phyloP scores from a whole-genome alignment of 2,329 filamentous ascomycete genomes.

The Ceratocystis cubensis region DNA sequence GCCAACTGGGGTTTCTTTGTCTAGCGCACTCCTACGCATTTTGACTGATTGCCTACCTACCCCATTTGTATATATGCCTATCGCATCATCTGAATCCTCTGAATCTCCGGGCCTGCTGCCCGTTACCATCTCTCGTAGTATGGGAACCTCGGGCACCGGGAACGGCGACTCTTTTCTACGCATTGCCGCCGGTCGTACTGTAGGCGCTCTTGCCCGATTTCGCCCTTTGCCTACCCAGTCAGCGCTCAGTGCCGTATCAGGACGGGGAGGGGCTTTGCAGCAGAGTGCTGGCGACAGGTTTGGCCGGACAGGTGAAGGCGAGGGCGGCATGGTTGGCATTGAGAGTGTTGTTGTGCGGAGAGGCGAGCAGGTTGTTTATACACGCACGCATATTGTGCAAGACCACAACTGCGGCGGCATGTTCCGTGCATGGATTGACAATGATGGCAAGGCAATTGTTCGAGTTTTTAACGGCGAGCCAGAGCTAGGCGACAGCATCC shows the following conservation, averaged over 20 bases:
- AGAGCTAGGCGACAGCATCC: constrained; percentile 12
- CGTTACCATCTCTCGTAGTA: constrained; percentile 28
- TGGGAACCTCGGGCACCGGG: constrained; percentile 64
- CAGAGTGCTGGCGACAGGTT: constrained; percentile 61
- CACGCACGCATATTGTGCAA: constrained; percentile 47
- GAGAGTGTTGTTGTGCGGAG: constrained; percentile 43
- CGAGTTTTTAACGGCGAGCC: constrained; percentile 32
- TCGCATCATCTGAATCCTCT: constrained; percentile 13
- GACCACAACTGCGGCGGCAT: constrained; percentile 82
- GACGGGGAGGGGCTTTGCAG: constrained; percentile 60
- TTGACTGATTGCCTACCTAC: constrained; percentile 50
- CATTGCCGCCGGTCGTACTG: constrained; percentile 55
- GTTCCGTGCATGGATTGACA: constrained; percentile 67
- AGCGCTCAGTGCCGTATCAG: constrained; percentile 53
- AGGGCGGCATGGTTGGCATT: constrained; percentile 77
- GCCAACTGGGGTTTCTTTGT: constrained; percentile 28
- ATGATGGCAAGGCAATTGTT: constrained; percentile 44
- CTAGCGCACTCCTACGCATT: constrained; percentile 35
- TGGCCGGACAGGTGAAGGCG: constrained; percentile 59
- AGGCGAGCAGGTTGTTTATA: constrained; percentile 32
- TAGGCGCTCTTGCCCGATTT: constrained; percentile 61
- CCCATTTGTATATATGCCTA: constrained; percentile 32
- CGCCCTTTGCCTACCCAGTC: constrained; percentile 37
- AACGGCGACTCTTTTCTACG: constrained; percentile 84
- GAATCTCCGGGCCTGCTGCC: constrained; percentile 26